Conservation (phyloP, 805 yeast genomes). For the Lipomyces yamanashiensis region DNA sequence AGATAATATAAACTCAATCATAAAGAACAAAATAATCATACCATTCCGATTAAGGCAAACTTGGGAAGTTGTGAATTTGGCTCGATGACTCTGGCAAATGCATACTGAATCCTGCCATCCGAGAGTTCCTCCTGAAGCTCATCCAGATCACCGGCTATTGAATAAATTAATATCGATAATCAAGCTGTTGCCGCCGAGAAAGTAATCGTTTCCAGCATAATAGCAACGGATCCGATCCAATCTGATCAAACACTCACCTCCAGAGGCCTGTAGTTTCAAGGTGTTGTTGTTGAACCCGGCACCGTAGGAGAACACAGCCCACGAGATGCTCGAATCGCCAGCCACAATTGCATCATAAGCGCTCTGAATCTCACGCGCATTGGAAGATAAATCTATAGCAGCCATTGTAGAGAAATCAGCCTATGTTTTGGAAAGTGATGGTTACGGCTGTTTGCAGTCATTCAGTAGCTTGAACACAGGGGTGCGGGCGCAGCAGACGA, state of each 20-base stretch:
- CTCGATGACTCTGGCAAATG: conserved; percentile 83
- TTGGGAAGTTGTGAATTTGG: conserved; percentile 91
- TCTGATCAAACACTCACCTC: conserved; percentile 37
- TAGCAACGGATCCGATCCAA: background rate
- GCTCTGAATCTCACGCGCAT: conserved; percentile 34
- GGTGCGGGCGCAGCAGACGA: background rate
- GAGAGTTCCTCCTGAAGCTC: conserved; percentile 83
- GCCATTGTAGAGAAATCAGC: conserved; percentile 17
- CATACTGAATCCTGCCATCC: conserved; percentile 88
- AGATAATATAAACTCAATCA: background rate
- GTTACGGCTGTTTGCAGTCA: background rate
- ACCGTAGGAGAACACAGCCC: conserved; percentile 82
- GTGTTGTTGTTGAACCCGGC: conserved; percentile 50
- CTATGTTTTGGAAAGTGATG: background rate
- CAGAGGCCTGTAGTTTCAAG: conserved; percentile 48
- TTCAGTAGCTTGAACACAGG: background rate
- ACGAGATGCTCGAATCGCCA: conserved; percentile 70
- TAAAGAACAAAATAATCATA: conserved; percentile 21
- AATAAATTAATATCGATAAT: background rate
- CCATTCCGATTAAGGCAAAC: conserved; percentile 86
- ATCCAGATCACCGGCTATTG: conserved; percentile 59
- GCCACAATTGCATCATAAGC: conserved; percentile 78
- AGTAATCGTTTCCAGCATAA: too few relatives aligned
- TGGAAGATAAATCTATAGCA: conserved; percentile 34
- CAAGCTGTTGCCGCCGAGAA: background rate